Evolutionary conservation across 2,329 filamentous ascomycete species (phyloP).

Genomic region (Phialophora tarda): DNA sequence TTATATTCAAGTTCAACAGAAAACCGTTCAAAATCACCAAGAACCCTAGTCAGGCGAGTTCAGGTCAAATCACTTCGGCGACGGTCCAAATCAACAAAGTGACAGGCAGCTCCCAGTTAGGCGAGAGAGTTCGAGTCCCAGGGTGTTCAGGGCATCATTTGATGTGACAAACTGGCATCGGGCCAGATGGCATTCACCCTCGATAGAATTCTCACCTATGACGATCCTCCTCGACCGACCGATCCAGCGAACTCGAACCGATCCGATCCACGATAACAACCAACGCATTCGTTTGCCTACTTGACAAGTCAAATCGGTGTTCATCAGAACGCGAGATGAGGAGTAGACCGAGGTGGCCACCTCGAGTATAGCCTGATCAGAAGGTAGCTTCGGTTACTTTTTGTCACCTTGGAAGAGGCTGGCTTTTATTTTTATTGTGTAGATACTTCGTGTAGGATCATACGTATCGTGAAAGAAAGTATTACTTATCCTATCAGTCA

Average conservation of each 20-base stretch:
- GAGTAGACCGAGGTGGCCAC: background rate
- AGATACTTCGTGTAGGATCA: background rate
- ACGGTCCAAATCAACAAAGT: conserved; percentile 23
- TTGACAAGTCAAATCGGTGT: conserved; percentile 6
- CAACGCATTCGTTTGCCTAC: background rate
- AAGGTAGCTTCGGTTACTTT: background rate
- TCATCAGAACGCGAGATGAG: background rate
- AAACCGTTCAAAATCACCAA: conserved; percentile 29
- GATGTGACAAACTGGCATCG: conserved; percentile 9
- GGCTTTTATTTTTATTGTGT: background rate
- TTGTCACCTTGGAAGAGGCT: background rate
- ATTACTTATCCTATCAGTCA: too few species aligned
- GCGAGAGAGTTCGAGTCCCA: conserved; percentile 20
- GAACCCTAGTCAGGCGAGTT: conserved; percentile 25
- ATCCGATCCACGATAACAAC: background rate
- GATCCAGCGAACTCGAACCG: background rate
- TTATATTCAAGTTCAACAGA: conserved; percentile 5
- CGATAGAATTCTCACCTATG: background rate
- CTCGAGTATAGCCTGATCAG: conserved; percentile 2
- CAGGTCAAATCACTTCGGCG: conserved; percentile 24
- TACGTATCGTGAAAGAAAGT: too few species aligned
- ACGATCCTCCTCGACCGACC: background rate
- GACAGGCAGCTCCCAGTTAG: conserved; percentile 19
- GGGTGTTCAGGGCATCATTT: conserved; percentile 1
- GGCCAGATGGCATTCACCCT: conserved; percentile 9